Evolutionary conservation across 345 rosid genomes (phyloP).

Genomic region (Eucalyptus grandis): DNA sequence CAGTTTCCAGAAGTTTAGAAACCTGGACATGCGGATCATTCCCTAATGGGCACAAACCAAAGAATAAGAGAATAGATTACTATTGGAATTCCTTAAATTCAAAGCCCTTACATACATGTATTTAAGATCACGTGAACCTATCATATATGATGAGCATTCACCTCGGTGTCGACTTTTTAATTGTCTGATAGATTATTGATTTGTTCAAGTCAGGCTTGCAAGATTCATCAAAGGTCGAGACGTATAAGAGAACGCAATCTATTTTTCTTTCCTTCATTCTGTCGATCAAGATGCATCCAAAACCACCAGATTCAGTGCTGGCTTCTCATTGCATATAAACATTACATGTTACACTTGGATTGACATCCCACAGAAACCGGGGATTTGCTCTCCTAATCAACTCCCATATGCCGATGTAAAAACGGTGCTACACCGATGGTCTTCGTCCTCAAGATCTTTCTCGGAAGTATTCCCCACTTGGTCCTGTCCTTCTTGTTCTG

Average conservation of each 20-base stretch:
- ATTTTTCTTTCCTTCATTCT: background rate
- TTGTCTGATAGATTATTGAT: background rate
- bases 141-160: background rate
- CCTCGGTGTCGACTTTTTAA: background rate
- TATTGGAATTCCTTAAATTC: background rate
- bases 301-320: background rate
- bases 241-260: background rate
- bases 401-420: constrained; percentile 9
- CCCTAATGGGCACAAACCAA: background rate
- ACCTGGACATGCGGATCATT: background rate
- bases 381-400: fast-evolving
- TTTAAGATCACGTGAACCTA: background rate
- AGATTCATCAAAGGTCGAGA: background rate
- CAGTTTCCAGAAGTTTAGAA: background rate
- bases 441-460: constrained; percentile 50
- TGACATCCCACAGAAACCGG: background rate
- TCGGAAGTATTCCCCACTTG: constrained; percentile 61
- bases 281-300: background rate
- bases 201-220: background rate
- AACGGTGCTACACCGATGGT: constrained; percentile 41
- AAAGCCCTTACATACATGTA: background rate
- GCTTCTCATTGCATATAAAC: background rate
- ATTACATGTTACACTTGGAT: background rate
- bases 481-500: constrained; percentile 71
- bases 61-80: background rate